phyloP scores from a whole-genome alignment of 2,329 filamentous ascomycete genomes.

The Phoma sp. region DNA sequence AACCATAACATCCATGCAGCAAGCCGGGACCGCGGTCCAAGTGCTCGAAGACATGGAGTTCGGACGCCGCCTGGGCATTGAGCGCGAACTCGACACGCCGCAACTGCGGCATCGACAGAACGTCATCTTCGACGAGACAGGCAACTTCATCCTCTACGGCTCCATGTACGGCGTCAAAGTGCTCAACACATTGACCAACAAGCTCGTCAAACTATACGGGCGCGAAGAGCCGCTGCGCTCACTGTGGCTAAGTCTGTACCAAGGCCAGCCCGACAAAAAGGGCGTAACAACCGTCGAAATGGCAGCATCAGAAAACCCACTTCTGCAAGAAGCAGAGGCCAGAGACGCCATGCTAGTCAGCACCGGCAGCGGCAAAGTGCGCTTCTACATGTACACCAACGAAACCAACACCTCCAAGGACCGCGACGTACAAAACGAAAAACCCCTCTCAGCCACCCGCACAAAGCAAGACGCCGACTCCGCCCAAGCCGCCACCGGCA shows the following conservation, averaged over 20 bases:
- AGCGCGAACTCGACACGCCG: slow-evolving; percentile 81
- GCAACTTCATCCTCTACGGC: slow-evolving; percentile 93
- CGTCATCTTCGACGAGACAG: slow-evolving; percentile 93
- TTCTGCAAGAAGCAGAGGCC: slow-evolving; percentile 88
- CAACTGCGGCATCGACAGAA: slow-evolving; percentile 74
- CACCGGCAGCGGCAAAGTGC: slow-evolving; percentile 83
- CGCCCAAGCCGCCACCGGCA: slow-evolving; percentile 75
- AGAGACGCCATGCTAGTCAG: slow-evolving; percentile 87
- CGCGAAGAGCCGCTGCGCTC: slow-evolving; percentile 87
- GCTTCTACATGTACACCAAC: slow-evolving; percentile 99
- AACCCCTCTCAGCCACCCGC: slow-evolving; percentile 69
- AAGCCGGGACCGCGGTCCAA: slow-evolving; percentile 81
- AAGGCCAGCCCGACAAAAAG: slow-evolving; percentile 94
- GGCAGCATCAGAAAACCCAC: slow-evolving; percentile 92
- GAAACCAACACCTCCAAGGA: slow-evolving; percentile 68
- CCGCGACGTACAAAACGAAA: slow-evolving; percentile 94
- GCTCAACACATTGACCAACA: slow-evolving; percentile 93
- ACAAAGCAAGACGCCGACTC: slow-evolving; percentile 52
- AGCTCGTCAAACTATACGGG: slow-evolving; percentile 87
- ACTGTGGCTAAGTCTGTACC: slow-evolving; percentile 84
- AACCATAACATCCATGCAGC: slow-evolving; percentile 92
- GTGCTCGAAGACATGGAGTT: slow-evolving; percentile 92
- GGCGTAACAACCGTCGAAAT: slow-evolving; percentile 92
- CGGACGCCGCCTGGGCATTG: slow-evolving; percentile 82
- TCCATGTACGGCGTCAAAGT: slow-evolving; percentile 93